Evolutionary conservation across 805 yeast species (phyloP), one percentile per base, ranked within the genome.

Genomic region (Cyberlindnera nakhonratchasimensis): DNA sequence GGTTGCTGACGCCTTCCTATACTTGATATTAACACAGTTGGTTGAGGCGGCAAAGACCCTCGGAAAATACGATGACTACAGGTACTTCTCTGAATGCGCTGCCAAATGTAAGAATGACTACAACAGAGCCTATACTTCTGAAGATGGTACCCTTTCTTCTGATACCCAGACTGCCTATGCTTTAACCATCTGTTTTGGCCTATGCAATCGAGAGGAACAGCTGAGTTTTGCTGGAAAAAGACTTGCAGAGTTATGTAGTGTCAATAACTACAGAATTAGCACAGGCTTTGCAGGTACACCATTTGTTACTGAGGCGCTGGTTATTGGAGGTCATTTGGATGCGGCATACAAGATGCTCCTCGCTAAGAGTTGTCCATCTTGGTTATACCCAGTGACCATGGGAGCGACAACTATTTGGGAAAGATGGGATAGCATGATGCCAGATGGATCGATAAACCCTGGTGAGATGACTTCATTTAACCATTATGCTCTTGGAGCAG

Each of bases 391-490:
- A 10, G 53, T 50, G 3, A 39, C 47, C 8, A 45, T 50, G 36
- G 53, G 51, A 24, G 53, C 53, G 23, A 50, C 53, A 10, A 47
- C 53, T n/a, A 40, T 45, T 10, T 50, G 53, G 53, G 53, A 47
- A 32, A 47, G 53, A 23, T 50, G 53, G 53, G 43, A 50, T 26
- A 40, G 46, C 16, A 47, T 50, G 51, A 29, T 50, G 22, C 48
- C 51, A 25, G 47, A 50, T 32, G 53, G 53, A 7, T 28, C 45
- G 5, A 43, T 50, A 34, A 50, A 50, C 26, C 53, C 53, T 18
- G 53, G 53, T 39, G 47, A 40, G 2, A 50, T 50, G 53, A 48
- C 52, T 10, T 51, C 54, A 4, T 51, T 51, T 37, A 48, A 51
- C 40, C 54, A 51, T 22, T 51, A 51, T 30, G 54, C 54, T 6